Evolutionary conservation across 257 asterid genomes (phyloP).

Genomic region (Solanum chmielewskii): DNA sequence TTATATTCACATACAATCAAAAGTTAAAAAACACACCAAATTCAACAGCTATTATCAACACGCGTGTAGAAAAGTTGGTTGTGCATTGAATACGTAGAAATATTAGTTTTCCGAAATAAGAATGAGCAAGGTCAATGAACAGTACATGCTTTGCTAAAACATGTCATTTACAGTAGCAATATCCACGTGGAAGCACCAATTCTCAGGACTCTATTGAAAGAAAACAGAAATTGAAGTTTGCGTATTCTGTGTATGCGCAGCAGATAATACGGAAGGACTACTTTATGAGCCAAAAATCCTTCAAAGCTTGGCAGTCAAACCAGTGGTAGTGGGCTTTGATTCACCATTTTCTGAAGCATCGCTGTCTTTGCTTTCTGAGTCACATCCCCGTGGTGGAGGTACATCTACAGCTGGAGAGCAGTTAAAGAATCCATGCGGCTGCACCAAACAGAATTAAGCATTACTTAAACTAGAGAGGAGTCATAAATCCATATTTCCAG

Average conservation of each 20-base stretch:
- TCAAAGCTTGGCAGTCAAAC: conserved; percentile 54
- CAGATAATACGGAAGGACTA: background rate
- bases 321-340: conserved; percentile 33
- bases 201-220: background rate
- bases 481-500: background rate
- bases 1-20: background rate
- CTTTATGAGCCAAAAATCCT: background rate
- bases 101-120: background rate
- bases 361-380: conserved; percentile 53
- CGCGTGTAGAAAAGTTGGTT: background rate
- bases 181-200: background rate
- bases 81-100: background rate
- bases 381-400: conserved; percentile 65
- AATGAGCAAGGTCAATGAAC: background rate
- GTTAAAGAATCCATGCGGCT: conserved; percentile 98
- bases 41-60: background rate
- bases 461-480: background rate
- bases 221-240: background rate
- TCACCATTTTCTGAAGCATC: conserved; percentile 47
- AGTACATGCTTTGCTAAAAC: background rate
- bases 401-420: conserved; percentile 94
- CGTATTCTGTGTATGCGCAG: background rate
- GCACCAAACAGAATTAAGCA: conserved; percentile 11
- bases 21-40: background rate
- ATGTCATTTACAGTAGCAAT: background rate